Conservation (phyloP, 164 flowering plant species). For the Saururus chinensis region DNA sequence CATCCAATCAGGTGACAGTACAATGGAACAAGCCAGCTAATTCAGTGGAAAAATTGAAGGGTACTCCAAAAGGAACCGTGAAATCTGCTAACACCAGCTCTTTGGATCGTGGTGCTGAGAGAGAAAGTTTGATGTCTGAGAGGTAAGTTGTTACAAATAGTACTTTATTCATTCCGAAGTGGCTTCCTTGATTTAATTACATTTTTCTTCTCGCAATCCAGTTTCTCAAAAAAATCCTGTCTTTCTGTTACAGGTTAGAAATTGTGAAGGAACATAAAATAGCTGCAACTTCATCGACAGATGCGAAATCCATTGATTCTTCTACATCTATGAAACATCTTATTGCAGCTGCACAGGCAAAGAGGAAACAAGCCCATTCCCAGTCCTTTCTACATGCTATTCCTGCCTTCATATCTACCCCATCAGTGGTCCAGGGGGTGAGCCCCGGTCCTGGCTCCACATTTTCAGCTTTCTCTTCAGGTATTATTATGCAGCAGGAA, state of each 20-base stretch:
- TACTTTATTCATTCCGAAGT: neutral
- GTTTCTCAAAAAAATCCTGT: neutral
- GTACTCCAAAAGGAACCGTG: conserved; percentile 25
- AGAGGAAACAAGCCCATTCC: conserved; percentile 54
- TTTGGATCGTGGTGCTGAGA: conserved; percentile 18
- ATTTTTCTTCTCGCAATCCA: neutral
- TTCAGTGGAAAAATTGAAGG: conserved; percentile 38
- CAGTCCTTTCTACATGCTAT: conserved; percentile 21
- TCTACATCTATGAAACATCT: conserved; percentile 69
- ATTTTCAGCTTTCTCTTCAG: conserved; percentile 25
- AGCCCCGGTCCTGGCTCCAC: conserved; percentile 43
- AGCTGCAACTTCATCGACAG: conserved; percentile 18
- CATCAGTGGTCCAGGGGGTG: conserved; percentile 24
- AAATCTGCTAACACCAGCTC: conserved; percentile 8
- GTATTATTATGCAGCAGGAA: conserved; percentile 27
- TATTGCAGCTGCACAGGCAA: conserved; percentile 96
- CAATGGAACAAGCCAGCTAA: conserved; percentile 32
- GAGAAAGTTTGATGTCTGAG: conserved; percentile 17
- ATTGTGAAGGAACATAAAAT: conserved; percentile 26
- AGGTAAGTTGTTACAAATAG: conserved; percentile 21
- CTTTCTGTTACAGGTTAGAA: conserved; percentile 25
- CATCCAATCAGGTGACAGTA: conserved; percentile 24
- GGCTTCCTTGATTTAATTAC: neutral
- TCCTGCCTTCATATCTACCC: conserved; percentile 17
- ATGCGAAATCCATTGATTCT: conserved; percentile 40